Conservation (phyloP, 192 early-diverging fungal species). For the Coemansia sp. region DNA sequence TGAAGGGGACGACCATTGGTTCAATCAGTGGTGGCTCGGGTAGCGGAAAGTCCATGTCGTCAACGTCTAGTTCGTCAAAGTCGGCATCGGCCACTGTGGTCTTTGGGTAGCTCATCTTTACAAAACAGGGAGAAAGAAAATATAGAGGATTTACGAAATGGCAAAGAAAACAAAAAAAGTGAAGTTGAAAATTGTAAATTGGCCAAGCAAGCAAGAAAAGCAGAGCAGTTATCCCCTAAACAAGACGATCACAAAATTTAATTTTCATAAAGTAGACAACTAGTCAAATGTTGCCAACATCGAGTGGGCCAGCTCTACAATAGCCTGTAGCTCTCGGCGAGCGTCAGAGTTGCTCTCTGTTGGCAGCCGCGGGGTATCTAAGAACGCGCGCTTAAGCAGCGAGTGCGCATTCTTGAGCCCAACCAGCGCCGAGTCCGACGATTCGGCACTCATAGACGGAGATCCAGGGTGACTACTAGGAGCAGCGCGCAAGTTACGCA, state of each 20-base stretch:
- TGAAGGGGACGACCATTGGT: neutral
- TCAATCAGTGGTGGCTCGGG: constrained; percentile 26
- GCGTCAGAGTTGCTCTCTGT: constrained; percentile 5
- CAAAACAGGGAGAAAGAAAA: neutral
- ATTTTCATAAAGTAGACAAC: no score
- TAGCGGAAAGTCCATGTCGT: constrained; percentile 59
- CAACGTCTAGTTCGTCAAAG: constrained; percentile 43
- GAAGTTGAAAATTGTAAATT: no score
- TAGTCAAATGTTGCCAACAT: constrained; percentile 23
- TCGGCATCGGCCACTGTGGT: constrained; percentile 8
- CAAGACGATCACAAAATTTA: no score
- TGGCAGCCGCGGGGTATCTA: constrained; percentile 8
- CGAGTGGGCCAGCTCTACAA: constrained; percentile 35
- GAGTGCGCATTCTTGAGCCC: constrained; percentile 25
- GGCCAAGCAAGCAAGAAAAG: no score
- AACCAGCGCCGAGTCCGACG: constrained; percentile 8
- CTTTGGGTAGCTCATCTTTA: constrained; percentile 6
- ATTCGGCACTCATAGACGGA: neutral
- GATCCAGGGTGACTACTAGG: neutral
- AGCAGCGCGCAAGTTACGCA: constrained; percentile 36
- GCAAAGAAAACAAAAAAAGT: neutral
- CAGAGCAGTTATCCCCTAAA: no score
- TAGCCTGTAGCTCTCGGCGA: constrained; percentile 28
- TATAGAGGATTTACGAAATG: neutral
- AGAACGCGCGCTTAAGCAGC: constrained; percentile 22